Percentiles rank a stretch among this genome's conserved stretches.
phyloP scores from a whole-genome alignment of 495 filamentous ascomycete genomes.

The Tuber indicum region DNA sequence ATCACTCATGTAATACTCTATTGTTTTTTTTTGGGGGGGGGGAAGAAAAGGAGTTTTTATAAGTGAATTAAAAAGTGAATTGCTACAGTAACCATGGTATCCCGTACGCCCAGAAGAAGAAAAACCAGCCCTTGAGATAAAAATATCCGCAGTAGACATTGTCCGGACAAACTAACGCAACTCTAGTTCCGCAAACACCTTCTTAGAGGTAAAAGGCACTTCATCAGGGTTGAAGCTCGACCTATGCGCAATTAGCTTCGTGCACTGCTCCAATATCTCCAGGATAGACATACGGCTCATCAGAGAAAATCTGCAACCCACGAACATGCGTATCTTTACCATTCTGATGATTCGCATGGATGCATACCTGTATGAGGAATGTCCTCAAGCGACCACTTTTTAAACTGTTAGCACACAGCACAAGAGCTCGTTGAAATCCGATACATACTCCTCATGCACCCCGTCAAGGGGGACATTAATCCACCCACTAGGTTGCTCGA shows the following conservation, averaged over 20 bases:
- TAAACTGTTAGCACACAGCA: slow-evolving; percentile 1
- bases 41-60: not conserved
- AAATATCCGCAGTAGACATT: not conserved
- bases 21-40: not conserved
- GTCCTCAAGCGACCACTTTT: slow-evolving; percentile 56
- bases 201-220: slow-evolving; percentile 32
- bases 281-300: slow-evolving; percentile 48
- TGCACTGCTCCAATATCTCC: not conserved
- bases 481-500: slow-evolving; percentile 81
- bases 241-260: slow-evolving; percentile 14
- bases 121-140: not conserved
- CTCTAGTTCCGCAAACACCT: slow-evolving; percentile 38
- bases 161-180: slow-evolving; percentile 18
- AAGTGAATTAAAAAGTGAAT: not conserved
- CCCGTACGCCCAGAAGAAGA: not conserved
- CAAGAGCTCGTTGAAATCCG: not conserved
- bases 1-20: not conserved
- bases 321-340: slow-evolving; percentile 97
- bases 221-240: slow-evolving; percentile 31
- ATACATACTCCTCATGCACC: slow-evolving; percentile 45
- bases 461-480: slow-evolving; percentile 71
- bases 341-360: slow-evolving; percentile 97
- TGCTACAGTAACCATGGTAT: not conserved
- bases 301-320: slow-evolving; percentile 82
- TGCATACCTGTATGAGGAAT: slow-evolving; percentile 76